phyloP scores from a whole-genome alignment of 768 basidiomycete species.

The Serendipita sp. region DNA sequence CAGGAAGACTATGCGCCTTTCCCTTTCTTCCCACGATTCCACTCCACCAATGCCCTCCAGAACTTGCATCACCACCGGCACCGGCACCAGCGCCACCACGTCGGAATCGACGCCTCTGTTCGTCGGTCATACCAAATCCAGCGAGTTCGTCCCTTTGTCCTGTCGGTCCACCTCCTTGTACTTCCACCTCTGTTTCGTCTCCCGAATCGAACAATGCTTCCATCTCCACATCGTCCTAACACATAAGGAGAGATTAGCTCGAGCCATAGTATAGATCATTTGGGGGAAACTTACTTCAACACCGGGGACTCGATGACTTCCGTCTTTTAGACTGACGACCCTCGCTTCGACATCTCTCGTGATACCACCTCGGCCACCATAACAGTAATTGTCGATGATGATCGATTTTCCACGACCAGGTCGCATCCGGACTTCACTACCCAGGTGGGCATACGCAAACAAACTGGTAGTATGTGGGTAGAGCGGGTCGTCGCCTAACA shows the following conservation, averaged over 20 bases:
- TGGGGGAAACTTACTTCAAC: no score
- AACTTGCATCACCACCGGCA: not conserved
- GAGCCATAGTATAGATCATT: no score
- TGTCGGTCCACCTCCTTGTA: not conserved
- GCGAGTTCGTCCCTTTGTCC: not conserved
- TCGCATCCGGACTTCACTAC: not conserved
- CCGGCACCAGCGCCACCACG: not conserved
- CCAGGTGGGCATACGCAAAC: not conserved
- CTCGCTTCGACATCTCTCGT: not conserved
- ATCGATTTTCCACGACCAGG: not conserved
- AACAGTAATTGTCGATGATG: constrained; percentile 2
- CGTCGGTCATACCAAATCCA: not conserved
- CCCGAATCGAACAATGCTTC: not conserved
- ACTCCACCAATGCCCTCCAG: not conserved
- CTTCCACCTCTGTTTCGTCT: not conserved
- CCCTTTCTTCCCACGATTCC: not conserved
- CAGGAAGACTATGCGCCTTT: not conserved
- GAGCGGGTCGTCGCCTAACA: constrained; percentile 2
- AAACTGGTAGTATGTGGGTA: not conserved
- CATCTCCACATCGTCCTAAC: not conserved
- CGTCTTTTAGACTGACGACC: not conserved
- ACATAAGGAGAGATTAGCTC: not conserved
- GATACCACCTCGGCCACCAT: not conserved
- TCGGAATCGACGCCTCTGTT: not conserved
- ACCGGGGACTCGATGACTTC: not conserved